Evolutionary conservation across 2,329 filamentous ascomycete species (phyloP), one percentile per base, ranked within the genome.

Genomic region (Aaosphaeria arxii): DNA sequence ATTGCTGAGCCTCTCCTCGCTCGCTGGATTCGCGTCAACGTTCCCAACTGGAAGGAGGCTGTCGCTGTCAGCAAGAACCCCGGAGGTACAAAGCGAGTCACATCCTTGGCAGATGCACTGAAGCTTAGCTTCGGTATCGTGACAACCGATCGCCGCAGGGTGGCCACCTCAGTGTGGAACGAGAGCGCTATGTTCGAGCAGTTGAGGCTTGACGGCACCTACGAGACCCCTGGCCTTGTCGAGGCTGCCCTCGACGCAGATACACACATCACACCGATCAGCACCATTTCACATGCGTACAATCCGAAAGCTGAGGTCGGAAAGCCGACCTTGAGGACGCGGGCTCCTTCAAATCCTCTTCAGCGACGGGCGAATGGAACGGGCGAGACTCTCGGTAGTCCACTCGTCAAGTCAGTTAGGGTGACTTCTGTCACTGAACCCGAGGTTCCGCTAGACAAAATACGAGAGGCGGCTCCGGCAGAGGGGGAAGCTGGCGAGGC

Each of bases 61-160:
- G 94, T 99, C 5, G 91, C 96, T 11, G 94, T 99, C 24, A 97
- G 92, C 66, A 99, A 99, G 77, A 99, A 99, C 66, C 89, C 94
- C 1, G 94, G 94, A 47, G 94, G 94, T 49, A 97, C 94, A 43
- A 99, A 99, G 77, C 84, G 94, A 56, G 94, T 97, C 36, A 99
- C 94, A 11, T 96, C 92, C 30, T 78, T 99, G 46, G 94, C 94
- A 52, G 94, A 99, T 74, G 91, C 91, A 2, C 74, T 99, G 59
- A 97, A 97, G 78, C 82, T 99, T 59, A 97, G 95, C 76, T 99
- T 99, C 60, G 94, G 94, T 57, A 91, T 99, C 66, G 91, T 99
- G 47, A 95, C 89, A 3, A 95, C 90, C 5, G 90, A 95, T 59
- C 80, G 67, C 53, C 59, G 55, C 24, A 76, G 59, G 76, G 79